A percentile compares a stretch with the other conserved stretches of the same genome.
Evolutionary conservation across 1,284 basidiomycete species (phyloP).

Genomic region (Ceraceosorus bombacis): DNA sequence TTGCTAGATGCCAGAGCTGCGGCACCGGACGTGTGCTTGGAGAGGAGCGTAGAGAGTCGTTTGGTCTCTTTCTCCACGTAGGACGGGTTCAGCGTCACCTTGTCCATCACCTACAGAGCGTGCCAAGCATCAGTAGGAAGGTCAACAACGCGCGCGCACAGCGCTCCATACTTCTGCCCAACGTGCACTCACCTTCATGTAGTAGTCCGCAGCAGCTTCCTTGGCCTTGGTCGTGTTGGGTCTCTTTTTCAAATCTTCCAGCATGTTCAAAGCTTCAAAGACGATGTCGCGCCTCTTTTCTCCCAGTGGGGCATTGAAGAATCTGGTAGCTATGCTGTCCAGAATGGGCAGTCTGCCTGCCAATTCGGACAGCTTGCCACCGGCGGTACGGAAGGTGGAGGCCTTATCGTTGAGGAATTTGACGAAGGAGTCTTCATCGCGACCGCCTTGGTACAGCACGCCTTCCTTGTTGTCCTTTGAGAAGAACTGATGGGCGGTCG

Average conservation of each 20-base stretch:
- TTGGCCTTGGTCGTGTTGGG: conserved; percentile 40
- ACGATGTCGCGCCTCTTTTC: conserved; percentile 57
- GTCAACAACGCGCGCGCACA: not conserved
- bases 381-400: conserved; percentile 71
- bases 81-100: conserved; percentile 62
- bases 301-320: conserved; percentile 59
- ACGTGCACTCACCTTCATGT: conserved; percentile 55
- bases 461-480: conserved; percentile 60
- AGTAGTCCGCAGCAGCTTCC: conserved; percentile 62
- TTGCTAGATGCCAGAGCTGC: conserved; percentile 62
- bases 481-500: conserved; percentile 60
- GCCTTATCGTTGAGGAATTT: conserved; percentile 71
- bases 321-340: conserved; percentile 69
- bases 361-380: conserved; percentile 70
- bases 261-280: conserved; percentile 54
- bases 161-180: no score
- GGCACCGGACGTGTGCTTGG: conserved; percentile 56
- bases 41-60: conserved; percentile 61
- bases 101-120: conserved; percentile 65
- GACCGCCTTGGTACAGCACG: conserved; percentile 62
- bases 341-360: conserved; percentile 75
- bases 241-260: conserved; percentile 29
- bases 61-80: conserved; percentile 81
- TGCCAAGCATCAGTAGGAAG: not conserved
- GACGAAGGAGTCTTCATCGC: conserved; percentile 62